These are phyloP conservation scores for Miscanthus sacchariflorus DNA, from an alignment of 202 grass and related monocot species.

Conservation along the genomic window DNA sequence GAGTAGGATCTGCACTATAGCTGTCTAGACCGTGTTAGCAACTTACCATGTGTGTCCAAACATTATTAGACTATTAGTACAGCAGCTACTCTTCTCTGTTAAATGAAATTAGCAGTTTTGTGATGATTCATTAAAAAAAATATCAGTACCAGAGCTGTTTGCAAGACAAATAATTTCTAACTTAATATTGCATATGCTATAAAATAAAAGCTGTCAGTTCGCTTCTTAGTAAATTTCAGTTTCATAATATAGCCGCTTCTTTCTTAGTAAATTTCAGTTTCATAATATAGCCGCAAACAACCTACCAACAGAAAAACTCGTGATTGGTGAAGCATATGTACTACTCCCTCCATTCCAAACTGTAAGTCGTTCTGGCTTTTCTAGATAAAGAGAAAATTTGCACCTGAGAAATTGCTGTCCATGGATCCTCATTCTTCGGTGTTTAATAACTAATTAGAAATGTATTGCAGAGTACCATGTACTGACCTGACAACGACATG, in stretches of 20 bases:
- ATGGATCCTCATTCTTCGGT: conserved; percentile 4
- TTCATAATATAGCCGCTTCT: conserved; percentile 7
- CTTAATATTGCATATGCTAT: background rate
- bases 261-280: conserved; percentile 18
- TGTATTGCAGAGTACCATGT: conserved; percentile 15
- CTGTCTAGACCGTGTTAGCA: background rate
- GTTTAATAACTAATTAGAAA: conserved; percentile 37
- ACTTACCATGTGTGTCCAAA: background rate
- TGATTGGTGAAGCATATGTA: conserved; percentile 10
- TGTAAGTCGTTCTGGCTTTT: no score
- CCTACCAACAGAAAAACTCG: background rate
- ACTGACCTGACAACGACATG: conserved; percentile 93
- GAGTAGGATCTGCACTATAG: conserved; percentile 8
- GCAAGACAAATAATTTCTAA: background rate
- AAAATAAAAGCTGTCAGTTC: background rate
- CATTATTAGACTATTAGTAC: background rate
- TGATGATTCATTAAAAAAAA: background rate
- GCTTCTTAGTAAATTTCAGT: conserved; percentile 12
- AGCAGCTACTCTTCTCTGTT: background rate
- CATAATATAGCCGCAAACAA: conserved; percentile 16
- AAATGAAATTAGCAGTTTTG: background rate
- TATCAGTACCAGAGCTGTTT: background rate
- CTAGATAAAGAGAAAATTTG: background rate
- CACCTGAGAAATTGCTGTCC: background rate
- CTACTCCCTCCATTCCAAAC: no score